Evolutionary conservation across 164 flowering plant genomes (phyloP), one percentile per base, ranked within the genome.

Genomic region (Berberis vulgaris): DNA sequence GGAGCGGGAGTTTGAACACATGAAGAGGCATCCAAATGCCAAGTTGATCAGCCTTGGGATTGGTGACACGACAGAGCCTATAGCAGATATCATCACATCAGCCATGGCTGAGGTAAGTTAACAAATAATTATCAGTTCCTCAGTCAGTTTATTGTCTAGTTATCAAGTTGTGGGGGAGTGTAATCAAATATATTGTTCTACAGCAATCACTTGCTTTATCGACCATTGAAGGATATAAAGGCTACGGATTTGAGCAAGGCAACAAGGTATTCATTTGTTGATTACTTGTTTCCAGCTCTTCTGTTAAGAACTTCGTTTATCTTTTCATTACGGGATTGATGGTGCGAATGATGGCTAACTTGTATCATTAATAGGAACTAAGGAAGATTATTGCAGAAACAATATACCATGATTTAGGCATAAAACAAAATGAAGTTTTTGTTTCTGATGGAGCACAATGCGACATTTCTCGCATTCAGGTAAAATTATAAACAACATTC

Each of bases 221-320:
- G 26, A 89, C 96, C 1, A 52, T 10, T 43, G 40, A 77, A 67
- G 96, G 96, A 44, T 93, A 93, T 53, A 78, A 56, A 67, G 98
- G 98, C 0, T 93, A 93, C 68, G 98, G 98, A 66, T 79, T 80
- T 66, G 98, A 93, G 72, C 94, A 88, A 82, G 98, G 98, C 38
- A 79, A 83, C 77, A 73, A 69, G 87, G 98, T 89, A 70, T n/a
- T 8, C 39, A 54, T 56, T 38, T 56, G 10, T 2, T 56, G 43
- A 3, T 41, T 41, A 26, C 26, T 26, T 26, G 1, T 56, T 38
- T 56, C 13, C 43, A 13, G 3, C 1, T 7, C 41, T 10, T 13
- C 39, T 7, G 6, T 41, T 41, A 38, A 13, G 41, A 9, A 56
- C 8, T 56, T 13, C 8, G 41, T 10, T 13, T 38, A 26, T 13